A percentile compares a stretch with the other conserved stretches of the same genome.
These are phyloP conservation scores for Leccinum solheimii DNA, from an alignment of 1,284 basidiomycete species.

Conservation along the genomic window DNA sequence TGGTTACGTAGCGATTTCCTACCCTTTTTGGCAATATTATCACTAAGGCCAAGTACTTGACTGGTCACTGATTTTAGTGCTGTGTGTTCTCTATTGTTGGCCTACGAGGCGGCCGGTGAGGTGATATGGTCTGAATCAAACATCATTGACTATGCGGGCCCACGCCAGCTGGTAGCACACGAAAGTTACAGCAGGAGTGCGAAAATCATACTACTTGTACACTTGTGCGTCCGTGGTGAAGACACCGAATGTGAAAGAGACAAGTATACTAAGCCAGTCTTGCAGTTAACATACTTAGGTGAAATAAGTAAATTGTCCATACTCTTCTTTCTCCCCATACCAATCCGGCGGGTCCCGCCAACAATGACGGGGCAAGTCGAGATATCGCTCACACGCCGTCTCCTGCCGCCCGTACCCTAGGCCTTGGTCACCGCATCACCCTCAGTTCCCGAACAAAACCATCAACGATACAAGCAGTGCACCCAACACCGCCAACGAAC, in stretches of 20 bases:
- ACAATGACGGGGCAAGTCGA: background rate
- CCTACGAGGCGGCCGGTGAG: background rate
- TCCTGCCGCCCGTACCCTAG: background rate
- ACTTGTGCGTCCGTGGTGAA: background rate
- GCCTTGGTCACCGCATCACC: background rate
- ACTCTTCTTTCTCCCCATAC: background rate
- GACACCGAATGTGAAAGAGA: background rate
- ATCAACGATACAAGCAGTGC: slow-evolving; percentile 15
- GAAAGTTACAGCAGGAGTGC: background rate
- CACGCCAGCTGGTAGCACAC: too few species aligned
- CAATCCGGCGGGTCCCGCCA: background rate
- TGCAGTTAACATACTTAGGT: background rate
- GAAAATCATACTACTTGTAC: background rate
- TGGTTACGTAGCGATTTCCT: slow-evolving; percentile 14
- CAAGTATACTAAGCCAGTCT: background rate
- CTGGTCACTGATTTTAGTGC: background rate
- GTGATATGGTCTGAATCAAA: background rate
- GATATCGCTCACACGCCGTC: background rate
- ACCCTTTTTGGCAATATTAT: slow-evolving; percentile 17
- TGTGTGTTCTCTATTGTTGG: background rate
- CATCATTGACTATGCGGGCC: background rate
- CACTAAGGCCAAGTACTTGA: too few species aligned
- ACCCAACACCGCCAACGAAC: slow-evolving; percentile 11
- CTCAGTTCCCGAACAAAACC: slow-evolving; percentile 11
- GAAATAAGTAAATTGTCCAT: background rate